A percentile compares a stretch with the other conserved stretches of the same genome.
phyloP scores from a whole-genome alignment of 2,329 filamentous ascomycete species.

The Zymoseptoria passerinii region DNA sequence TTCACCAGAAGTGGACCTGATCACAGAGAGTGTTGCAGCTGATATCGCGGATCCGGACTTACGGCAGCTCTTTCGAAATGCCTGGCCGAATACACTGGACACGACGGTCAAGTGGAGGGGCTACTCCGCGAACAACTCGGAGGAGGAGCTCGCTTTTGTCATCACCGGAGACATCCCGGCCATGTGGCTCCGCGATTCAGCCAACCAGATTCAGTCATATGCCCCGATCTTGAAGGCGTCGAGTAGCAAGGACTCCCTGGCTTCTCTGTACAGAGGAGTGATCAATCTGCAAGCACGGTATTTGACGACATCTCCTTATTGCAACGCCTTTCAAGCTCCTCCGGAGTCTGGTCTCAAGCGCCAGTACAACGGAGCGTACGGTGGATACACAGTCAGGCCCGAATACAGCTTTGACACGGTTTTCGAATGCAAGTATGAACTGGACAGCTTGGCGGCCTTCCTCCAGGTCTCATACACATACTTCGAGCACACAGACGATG shows the following conservation, averaged over 20 bases:
- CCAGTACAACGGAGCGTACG: constrained; percentile 30
- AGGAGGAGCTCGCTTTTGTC: constrained; percentile 81
- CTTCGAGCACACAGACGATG: constrained; percentile 34
- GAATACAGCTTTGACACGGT: constrained; percentile 35
- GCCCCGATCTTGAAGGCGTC: constrained; percentile 45
- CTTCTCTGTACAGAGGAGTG: constrained; percentile 57
- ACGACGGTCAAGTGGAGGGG: constrained; percentile 85
- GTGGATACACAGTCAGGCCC: constrained; percentile 33
- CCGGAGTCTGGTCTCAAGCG: constrained; percentile 14
- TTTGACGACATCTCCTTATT: constrained; percentile 49
- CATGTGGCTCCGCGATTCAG: constrained; percentile 47
- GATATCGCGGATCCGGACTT: constrained; percentile 48
- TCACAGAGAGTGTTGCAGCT: constrained; percentile 21
- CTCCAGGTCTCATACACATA: constrained; percentile 41
- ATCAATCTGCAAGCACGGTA: constrained; percentile 64
- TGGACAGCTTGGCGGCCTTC: constrained; percentile 43
- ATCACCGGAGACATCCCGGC: constrained; percentile 63
- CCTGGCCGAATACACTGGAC: constrained; percentile 65
- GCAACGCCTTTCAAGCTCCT: constrained; percentile 44
- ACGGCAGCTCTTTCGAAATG: constrained; percentile 61
- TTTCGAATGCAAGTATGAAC: constrained; percentile 47
- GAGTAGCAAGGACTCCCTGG: constrained; percentile 45
- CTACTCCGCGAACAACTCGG: constrained; percentile 54
- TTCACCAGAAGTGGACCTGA: constrained; percentile 29
- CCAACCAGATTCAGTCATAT: constrained; percentile 64